Percentiles rank a stretch among this genome's conserved stretches.
Conservation (phyloP, 257 asterid species). For the Solanum stenotomum region DNA sequence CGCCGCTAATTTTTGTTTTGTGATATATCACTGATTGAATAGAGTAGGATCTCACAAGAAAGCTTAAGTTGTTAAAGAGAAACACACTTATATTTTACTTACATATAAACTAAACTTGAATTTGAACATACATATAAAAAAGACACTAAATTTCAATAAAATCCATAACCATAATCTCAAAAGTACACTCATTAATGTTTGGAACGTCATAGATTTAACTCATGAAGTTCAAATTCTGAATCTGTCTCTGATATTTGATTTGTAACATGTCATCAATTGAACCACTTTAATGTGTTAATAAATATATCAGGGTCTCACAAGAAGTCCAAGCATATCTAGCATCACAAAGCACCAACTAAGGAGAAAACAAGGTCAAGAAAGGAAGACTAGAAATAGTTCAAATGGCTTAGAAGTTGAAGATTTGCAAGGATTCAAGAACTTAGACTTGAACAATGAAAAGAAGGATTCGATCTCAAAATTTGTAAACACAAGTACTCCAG, state of each 20-base stretch:
- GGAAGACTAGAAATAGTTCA: conserved; percentile 16
- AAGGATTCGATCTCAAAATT: conserved; percentile 4
- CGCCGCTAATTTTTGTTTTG: fast-evolving
- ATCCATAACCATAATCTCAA: neutral
- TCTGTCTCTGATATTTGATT: neutral
- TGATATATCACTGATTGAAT: neutral
- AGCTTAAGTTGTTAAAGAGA: neutral
- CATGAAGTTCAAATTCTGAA: neutral
- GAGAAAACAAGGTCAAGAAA: conserved; percentile 24
- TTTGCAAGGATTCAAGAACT: conserved; percentile 30
- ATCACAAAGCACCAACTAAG: conserved; percentile 22
- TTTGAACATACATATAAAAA: neutral
- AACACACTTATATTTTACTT: neutral
- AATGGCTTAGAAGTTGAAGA: conserved; percentile 25
- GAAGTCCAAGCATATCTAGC: conserved; percentile 26
- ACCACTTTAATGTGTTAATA: neutral
- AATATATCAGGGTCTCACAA: conserved; percentile 20
- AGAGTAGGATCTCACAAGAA: conserved; percentile 20
- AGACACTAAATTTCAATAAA: neutral
- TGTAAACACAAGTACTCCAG: conserved; percentile 1
- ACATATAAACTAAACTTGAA: neutral
- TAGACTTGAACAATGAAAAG: conserved; percentile 24
- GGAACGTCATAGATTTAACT: neutral
- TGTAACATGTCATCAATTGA: neutral
- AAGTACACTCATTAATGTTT: neutral